Conservation (phyloP, 306 rosid species). For the Vigna angularis region DNA sequence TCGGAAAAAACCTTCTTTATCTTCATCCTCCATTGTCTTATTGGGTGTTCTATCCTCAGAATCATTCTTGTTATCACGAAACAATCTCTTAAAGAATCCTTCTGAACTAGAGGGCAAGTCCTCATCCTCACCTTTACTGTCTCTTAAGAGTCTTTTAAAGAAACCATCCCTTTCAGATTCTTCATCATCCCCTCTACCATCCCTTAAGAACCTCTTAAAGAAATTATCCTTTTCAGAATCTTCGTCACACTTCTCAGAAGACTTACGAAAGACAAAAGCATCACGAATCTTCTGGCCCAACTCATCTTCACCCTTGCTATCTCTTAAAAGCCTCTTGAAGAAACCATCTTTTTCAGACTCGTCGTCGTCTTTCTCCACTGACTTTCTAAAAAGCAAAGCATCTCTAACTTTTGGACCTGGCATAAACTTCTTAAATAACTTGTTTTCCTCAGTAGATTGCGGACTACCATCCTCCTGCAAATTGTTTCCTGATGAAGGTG, state of each 20-base stretch:
- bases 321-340: slow-evolving; percentile 88
- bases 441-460: slow-evolving; percentile 76
- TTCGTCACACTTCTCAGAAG: slow-evolving; percentile 74
- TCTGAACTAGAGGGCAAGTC: slow-evolving; percentile 81
- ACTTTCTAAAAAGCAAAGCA: slow-evolving; percentile 84
- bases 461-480: slow-evolving; percentile 66
- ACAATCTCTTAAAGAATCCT: slow-evolving; percentile 84
- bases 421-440: slow-evolving; percentile 79
- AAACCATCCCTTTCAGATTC: slow-evolving; percentile 85
- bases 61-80: slow-evolving; percentile 88
- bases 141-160: slow-evolving; percentile 82
- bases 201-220: slow-evolving; percentile 82
- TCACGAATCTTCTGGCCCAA: slow-evolving; percentile 76
- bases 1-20: slow-evolving; percentile 82
- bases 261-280: slow-evolving; percentile 72
- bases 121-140: slow-evolving; percentile 80
- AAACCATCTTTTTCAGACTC: slow-evolving; percentile 88
- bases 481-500: slow-evolving; percentile 65
- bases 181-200: slow-evolving; percentile 73
- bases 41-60: slow-evolving; percentile 62
- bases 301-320: slow-evolving; percentile 85
- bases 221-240: slow-evolving; percentile 84
- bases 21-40: slow-evolving; percentile 67
- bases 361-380: slow-evolving; percentile 76
- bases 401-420: slow-evolving; percentile 87